Evolutionary conservation across 208 protist species (phyloP).

Genomic region (Wallacemonas rigidus): DNA sequence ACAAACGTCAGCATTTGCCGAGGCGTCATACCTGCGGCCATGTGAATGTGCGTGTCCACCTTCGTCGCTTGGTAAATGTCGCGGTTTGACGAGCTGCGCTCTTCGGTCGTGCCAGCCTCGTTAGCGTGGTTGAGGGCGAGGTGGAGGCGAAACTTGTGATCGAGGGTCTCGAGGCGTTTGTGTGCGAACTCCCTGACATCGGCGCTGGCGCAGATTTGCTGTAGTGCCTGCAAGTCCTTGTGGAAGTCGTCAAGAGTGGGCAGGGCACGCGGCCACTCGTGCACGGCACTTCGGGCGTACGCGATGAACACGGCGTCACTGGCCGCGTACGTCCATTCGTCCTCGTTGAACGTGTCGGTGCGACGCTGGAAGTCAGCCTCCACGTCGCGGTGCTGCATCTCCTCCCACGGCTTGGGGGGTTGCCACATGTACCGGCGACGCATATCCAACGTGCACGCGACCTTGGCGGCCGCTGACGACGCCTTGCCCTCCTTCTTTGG

Average conservation of each 20-base stretch:
- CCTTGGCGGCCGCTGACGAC: constrained; percentile 40
- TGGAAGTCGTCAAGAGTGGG: constrained; percentile 82
- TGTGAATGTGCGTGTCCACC: constrained; percentile 98
- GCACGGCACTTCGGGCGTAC: constrained; percentile 69
- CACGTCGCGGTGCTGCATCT: constrained; percentile 55
- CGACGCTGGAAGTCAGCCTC: constrained; percentile 86
- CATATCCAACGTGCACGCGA: constrained; percentile 75
- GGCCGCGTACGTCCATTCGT: constrained; percentile 85
- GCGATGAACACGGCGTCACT: constrained; percentile 90
- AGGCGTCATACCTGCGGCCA: constrained; percentile 95
- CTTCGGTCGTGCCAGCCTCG: constrained; percentile 87
- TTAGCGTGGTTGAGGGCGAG: constrained; percentile 92
- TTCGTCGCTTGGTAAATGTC: constrained; percentile 96
- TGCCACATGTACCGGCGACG: constrained; percentile 82
- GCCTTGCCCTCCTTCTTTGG: constrained; percentile 43
- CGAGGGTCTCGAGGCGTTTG: constrained; percentile 89
- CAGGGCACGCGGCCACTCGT: constrained; percentile 81
- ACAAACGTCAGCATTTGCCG: constrained; percentile 95
- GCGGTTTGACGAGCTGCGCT: constrained; percentile 85
- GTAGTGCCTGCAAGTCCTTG: constrained; percentile 71
- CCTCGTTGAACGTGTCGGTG: constrained; percentile 87
- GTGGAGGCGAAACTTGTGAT: constrained; percentile 94
- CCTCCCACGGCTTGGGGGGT: constrained; percentile 77
- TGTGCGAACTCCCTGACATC: constrained; percentile 94
- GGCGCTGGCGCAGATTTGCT: constrained; percentile 64